phyloP scores from a whole-genome alignment of 371 early-diverging fungal genomes.

The Mucor mucedo region DNA sequence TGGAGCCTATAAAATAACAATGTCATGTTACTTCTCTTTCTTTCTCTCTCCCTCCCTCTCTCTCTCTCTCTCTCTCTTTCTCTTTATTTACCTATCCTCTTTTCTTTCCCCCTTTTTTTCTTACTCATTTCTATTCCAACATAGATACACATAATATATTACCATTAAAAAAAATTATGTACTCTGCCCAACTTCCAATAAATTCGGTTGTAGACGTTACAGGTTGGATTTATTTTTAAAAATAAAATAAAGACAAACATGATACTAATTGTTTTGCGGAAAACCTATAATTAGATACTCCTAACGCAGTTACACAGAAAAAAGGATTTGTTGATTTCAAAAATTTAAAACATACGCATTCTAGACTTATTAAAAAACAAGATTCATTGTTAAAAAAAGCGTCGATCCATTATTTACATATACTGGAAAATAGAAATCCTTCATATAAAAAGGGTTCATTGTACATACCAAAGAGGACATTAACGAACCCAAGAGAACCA shows the following conservation, averaged over 20 bases:
- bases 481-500: conserved; percentile 31
- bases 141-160: not conserved
- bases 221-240: conserved; percentile 1
- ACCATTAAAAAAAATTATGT: not conserved
- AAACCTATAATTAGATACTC: conserved; percentile 9
- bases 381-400: conserved; percentile 9
- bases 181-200: not conserved
- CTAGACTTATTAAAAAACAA: conserved; percentile 6
- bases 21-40: conserved; percentile 15
- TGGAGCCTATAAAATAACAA: conserved; percentile 11
- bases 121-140: not conserved
- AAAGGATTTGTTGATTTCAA: conserved; percentile 10
- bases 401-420: conserved; percentile 12
- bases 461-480: conserved; percentile 27
- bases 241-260: not conserved
- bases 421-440: conserved; percentile 17
- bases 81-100: not conserved
- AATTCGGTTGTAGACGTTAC: not conserved
- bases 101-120: not conserved
- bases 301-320: conserved; percentile 13
- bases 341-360: not conserved
- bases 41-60: not conserved
- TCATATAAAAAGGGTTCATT: conserved; percentile 12
- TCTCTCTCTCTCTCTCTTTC: conserved; percentile 5
- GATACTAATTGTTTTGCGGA: conserved; percentile 2